Evolutionary conservation across 1,139 yeast species (phyloP), one percentile per base, ranked within the genome.

Genomic region (Pichia sp.): DNA sequence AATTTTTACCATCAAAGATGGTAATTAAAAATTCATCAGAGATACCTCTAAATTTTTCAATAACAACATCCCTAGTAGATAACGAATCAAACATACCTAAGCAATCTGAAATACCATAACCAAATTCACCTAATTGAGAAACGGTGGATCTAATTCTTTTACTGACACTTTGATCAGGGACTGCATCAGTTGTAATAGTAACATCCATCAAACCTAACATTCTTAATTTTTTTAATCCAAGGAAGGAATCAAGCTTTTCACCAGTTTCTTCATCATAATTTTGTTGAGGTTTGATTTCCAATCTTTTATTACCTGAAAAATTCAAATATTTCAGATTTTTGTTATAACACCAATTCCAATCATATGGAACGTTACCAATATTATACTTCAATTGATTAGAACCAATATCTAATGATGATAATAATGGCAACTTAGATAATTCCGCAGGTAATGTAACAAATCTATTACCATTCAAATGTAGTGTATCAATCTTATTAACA

Each of bases 331-430:
- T 79, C 64, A 94, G 72, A 42, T 82, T 81, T 48, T 76, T 71
- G 62, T 92, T 94, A 72, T 82, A 82, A 59, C 85, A 84, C 98
- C 98, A 94, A 65, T 88, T 92, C 97, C 97, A 92, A 64, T 92
- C 98, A 62, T 88, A 90, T 8, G 95, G 95, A 79, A 90, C 87
- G 63, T 92, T 92, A 15, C 94, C 85, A 50, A 92, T 88, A 59
- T 94, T 92, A 66, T 92, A 92, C 60, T 90, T 85, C 64, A 94
- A 71, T 55, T 82, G 85, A 63, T 94, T 94, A 4, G 95, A 86
- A 3, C 97, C 96, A 18, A 88, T 94, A 68, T 94, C 99, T 41
- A 94, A 73, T 18, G 82, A 83, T 38, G 76, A 77, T 58, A 94
- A 69, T 34, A 78, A 76, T 1, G 68, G 63, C 48, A 89, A 73